A percentile compares a stretch with the other conserved stretches of the same genome.
These are phyloP conservation scores for Xylaria sp. DNA, from an alignment of 495 filamentous ascomycete species.

Conservation along the genomic window DNA sequence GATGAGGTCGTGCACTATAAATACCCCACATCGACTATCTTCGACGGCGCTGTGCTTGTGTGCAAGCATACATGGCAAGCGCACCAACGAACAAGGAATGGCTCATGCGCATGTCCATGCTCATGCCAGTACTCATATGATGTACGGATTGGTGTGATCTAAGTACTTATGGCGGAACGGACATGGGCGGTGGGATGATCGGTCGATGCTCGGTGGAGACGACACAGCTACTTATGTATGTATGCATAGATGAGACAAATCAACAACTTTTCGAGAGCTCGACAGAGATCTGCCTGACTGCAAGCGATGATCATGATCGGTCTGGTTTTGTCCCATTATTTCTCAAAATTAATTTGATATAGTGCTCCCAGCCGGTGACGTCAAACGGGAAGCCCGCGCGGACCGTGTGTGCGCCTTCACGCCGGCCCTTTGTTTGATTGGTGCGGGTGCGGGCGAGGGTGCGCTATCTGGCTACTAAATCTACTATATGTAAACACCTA, in stretches of 20 bases:
- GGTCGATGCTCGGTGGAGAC: too few relatives aligned
- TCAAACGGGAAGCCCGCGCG: background rate
- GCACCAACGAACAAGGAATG: background rate
- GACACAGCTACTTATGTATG: too few relatives aligned
- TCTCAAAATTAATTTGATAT: background rate
- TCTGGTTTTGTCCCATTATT: background rate
- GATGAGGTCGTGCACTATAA: background rate
- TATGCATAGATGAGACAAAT: too few relatives aligned
- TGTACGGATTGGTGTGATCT: too few relatives aligned
- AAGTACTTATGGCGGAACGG: too few relatives aligned
- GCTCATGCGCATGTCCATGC: too few relatives aligned
- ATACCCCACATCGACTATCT: background rate
- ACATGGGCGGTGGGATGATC: too few relatives aligned
- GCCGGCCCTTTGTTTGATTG: background rate
- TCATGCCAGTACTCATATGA: too few relatives aligned
- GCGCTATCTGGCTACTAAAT: background rate
- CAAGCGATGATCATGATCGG: background rate
- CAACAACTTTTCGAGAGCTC: too few relatives aligned
- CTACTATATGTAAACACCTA: too few relatives aligned
- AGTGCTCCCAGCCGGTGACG: background rate
- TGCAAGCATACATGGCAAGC: background rate
- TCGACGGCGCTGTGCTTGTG: background rate
- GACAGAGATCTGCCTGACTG: too few relatives aligned
- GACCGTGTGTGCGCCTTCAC: too few relatives aligned
- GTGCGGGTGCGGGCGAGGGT: background rate